phyloP scores from a whole-genome alignment of 2,329 filamentous ascomycete genomes.

The Pestalotiopsis sp. region DNA sequence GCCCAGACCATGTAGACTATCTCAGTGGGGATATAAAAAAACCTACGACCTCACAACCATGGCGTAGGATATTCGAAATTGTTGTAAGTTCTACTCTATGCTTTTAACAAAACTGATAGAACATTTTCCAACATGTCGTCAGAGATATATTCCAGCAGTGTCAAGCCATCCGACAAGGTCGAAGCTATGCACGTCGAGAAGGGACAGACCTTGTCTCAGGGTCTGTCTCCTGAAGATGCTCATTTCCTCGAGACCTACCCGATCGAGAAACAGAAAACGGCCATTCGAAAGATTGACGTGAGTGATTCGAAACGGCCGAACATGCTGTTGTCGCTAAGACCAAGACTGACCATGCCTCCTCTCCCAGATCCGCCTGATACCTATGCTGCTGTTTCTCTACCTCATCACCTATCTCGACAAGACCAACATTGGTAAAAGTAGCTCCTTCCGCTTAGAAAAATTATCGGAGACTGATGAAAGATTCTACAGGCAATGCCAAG shows the following conservation, averaged over 20 bases:
- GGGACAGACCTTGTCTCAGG: not conserved
- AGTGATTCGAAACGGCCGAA: constrained; percentile 3
- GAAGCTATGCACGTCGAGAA: not conserved
- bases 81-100: not conserved
- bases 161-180: not conserved
- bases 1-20: not conserved
- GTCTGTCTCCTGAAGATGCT: constrained; percentile 26
- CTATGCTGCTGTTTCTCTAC: constrained; percentile 33
- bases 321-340: not conserved
- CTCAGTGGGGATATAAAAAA: not conserved
- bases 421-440: constrained; percentile 22
- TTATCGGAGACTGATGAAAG: constrained; percentile 6
- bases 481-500: constrained; percentile 29
- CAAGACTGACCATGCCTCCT: not conserved
- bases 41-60: not conserved
- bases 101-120: not conserved
- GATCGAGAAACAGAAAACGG: constrained; percentile 30
- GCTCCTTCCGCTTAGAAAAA: not conserved
- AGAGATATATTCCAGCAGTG: not conserved
- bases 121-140: not conserved
- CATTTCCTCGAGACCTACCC: constrained; percentile 34
- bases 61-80: not conserved
- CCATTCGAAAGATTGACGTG: constrained; percentile 33
- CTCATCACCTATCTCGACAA: constrained; percentile 33
- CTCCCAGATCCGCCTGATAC: constrained; percentile 26